Percentiles rank a stretch among this genome's conserved stretches.
Evolutionary conservation across 2,329 filamentous ascomycete genomes (phyloP).

Genomic region (Fusarium pilosicola): DNA sequence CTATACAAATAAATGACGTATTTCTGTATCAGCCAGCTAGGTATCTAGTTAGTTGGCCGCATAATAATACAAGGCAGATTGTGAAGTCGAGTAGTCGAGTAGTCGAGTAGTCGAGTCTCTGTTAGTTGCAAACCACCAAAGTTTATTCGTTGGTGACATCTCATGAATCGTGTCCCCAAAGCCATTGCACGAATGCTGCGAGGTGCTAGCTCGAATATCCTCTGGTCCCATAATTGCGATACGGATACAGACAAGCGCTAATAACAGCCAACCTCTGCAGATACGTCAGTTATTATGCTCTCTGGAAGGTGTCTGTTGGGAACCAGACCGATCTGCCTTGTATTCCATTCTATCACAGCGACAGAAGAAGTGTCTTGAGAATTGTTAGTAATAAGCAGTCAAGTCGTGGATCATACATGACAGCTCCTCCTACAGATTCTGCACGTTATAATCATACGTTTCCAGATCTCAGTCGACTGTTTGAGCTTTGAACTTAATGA

Average conservation of each 20-base stretch:
- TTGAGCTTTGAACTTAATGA: background rate
- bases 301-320: background rate
- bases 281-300: background rate
- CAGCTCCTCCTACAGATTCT: background rate
- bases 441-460: background rate
- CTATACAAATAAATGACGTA: background rate
- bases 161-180: constrained; percentile 10
- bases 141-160: background rate
- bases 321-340: background rate
- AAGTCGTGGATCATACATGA: background rate
- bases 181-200: background rate
- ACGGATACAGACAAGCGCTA: constrained; percentile 14
- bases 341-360: background rate
- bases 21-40: background rate
- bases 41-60: background rate
- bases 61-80: background rate
- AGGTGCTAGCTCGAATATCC: background rate
- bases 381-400: background rate
- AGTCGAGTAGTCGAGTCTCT: background rate
- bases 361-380: background rate
- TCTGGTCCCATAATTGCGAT: background rate
- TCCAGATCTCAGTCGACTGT: background rate
- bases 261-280: background rate
- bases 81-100: background rate
- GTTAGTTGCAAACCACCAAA: background rate